phyloP scores from a whole-genome alignment of 163 green algal genomes.

The Chlamydomonas reinhardtii region DNA sequence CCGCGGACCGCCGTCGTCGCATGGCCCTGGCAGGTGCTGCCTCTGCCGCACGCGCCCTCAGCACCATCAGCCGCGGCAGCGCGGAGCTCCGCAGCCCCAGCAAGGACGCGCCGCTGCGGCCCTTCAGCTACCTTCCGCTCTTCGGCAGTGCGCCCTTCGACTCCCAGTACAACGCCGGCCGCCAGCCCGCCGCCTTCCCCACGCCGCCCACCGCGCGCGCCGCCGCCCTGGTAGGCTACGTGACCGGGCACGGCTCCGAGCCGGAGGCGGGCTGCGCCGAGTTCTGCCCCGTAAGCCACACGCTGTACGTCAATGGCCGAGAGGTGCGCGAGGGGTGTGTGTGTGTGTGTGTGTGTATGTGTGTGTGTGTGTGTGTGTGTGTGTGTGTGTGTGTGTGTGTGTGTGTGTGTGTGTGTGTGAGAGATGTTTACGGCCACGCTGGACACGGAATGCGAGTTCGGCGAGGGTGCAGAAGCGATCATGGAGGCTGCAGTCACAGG shows the following conservation, averaged over 20 bases:
- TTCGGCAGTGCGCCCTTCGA: slow-evolving; percentile 68
- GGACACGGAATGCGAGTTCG: too few species aligned
- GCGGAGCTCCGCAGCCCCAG: too few species aligned
- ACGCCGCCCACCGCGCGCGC: background rate
- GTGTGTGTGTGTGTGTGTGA: background rate
- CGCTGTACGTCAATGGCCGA: slow-evolving; percentile 63
- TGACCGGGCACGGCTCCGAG: slow-evolving; percentile 50
- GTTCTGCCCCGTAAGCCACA: slow-evolving; percentile 69
- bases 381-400: background rate
- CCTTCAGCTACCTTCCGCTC: slow-evolving; percentile 30
- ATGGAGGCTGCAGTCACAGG: background rate
- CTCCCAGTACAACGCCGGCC: slow-evolving; percentile 54
- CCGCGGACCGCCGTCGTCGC: too few species aligned
- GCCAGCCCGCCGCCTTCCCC: background rate
- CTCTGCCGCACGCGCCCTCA: too few species aligned
- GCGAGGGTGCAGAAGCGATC: too few species aligned
- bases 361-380: background rate
- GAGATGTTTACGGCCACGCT: too few species aligned
- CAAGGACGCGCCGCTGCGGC: background rate
- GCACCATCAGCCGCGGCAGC: too few species aligned
- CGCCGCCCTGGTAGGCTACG: slow-evolving; percentile 2
- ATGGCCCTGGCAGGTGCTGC: background rate
- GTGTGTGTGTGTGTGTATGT: background rate
- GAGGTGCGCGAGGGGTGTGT: slow-evolving; percentile 10
- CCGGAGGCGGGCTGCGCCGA: slow-evolving; percentile 62